Evolutionary conservation across 78 protist genomes (phyloP).

Genomic region (Anaeramoeba flamelloides): DNA sequence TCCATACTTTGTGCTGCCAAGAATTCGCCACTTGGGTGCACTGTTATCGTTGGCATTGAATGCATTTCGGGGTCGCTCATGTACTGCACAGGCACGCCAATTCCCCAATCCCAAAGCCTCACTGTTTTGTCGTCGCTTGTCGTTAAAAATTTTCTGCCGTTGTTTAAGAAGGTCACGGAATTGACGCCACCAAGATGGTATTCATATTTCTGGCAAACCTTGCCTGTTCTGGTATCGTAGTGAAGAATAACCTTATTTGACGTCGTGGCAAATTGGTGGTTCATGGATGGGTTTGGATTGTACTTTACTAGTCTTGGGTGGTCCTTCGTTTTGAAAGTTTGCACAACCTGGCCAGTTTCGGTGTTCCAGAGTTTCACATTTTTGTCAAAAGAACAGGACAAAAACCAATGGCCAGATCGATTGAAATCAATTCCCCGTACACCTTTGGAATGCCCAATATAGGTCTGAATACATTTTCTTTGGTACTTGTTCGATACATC

Average conservation of each 20-base stretch:
- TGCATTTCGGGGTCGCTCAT: slow-evolving; percentile 49
- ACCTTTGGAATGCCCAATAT: slow-evolving; percentile 59
- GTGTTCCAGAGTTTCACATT: slow-evolving; percentile 74
- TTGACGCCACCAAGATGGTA: slow-evolving; percentile 74
- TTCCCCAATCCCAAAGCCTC: slow-evolving; percentile 83
- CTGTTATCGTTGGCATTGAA: slow-evolving; percentile 10
- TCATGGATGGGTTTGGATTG: slow-evolving; percentile 52
- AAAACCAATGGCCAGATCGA: slow-evolving; percentile 53
- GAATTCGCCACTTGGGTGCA: slow-evolving; percentile 28
- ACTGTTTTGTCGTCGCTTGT: slow-evolving; percentile 71
- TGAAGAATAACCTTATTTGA: slow-evolving; percentile 27
- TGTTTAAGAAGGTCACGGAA: slow-evolving; percentile 74
- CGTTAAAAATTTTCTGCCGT: slow-evolving; percentile 16
- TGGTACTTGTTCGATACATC: slow-evolving; percentile 33
- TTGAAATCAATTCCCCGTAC: slow-evolving; percentile 53
- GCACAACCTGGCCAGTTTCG: slow-evolving; percentile 68
- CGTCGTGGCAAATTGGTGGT: slow-evolving; percentile 53
- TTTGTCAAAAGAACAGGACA: slow-evolving; percentile 51
- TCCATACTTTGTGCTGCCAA: slow-evolving; percentile 66
- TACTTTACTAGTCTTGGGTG: slow-evolving; percentile 47
- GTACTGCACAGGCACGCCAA: slow-evolving; percentile 71
- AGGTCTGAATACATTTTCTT: slow-evolving; percentile 48
- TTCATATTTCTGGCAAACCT: slow-evolving; percentile 47
- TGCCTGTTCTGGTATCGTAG: background rate
- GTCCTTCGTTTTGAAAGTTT: slow-evolving; percentile 21